A percentile compares a stretch with the other conserved stretches of the same genome.
Evolutionary conservation across 805 yeast species (phyloP).

Genomic region (Barnettozyma salicaria): DNA sequence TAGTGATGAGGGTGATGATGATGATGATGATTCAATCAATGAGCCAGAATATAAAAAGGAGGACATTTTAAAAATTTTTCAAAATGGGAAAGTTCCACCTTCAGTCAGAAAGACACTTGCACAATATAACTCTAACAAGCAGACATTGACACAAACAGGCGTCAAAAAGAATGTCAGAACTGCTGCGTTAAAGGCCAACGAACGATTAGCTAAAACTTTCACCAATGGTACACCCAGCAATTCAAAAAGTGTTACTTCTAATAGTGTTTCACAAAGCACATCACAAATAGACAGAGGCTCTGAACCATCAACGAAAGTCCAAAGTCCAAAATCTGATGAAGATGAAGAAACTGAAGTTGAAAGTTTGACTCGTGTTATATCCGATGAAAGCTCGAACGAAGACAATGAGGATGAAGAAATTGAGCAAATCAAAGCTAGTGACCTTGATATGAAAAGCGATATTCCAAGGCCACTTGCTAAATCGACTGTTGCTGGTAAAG

Average conservation of each 20-base stretch:
- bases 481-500: background rate
- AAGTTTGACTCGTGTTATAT: background rate
- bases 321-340: background rate
- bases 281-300: no score
- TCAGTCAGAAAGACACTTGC: constrained; percentile 10
- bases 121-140: background rate
- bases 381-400: background rate
- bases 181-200: constrained; percentile 12
- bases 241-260: no score
- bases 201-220: constrained; percentile 3
- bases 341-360: constrained; percentile 1
- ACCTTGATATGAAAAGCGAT: background rate
- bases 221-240: background rate
- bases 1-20: constrained; percentile 21
- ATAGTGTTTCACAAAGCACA: background rate
- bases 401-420: background rate
- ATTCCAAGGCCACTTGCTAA: background rate
- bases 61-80: constrained; percentile 14
- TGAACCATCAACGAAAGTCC: background rate
- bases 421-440: background rate
- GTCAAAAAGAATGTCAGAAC: constrained; percentile 5
- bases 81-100: constrained; percentile 16
- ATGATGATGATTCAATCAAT: constrained; percentile 16
- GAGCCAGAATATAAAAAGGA: constrained; percentile 20
- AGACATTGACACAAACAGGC: background rate